These are phyloP conservation scores for Dimargaris cristalligena DNA, from an alignment of 192 early-diverging fungal species.

Conservation along the genomic window DNA sequence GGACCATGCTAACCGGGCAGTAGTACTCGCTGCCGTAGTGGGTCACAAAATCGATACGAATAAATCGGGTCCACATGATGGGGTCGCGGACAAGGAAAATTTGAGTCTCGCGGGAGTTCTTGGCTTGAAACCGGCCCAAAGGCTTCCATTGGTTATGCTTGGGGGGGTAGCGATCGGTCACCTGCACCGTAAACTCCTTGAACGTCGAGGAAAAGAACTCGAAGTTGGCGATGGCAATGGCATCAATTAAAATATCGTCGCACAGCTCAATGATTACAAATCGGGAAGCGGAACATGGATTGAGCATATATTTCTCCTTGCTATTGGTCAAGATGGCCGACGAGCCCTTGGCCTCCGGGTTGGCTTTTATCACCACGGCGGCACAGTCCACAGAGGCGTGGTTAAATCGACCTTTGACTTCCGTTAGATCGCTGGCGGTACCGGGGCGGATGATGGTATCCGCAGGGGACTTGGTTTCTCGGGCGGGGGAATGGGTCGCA, in stretches of 20 bases:
- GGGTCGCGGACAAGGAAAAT: slow-evolving; percentile 65
- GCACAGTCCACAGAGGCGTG: slow-evolving; percentile 91
- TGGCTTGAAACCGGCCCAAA: slow-evolving; percentile 68
- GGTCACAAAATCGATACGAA: slow-evolving; percentile 72
- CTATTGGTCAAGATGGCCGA: slow-evolving; percentile 69
- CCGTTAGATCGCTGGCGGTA: neutral
- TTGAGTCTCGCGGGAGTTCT: slow-evolving; percentile 76
- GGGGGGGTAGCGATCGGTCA: slow-evolving; percentile 62
- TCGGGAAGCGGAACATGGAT: slow-evolving; percentile 64
- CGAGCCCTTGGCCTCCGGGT: slow-evolving; percentile 67
- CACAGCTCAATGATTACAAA: slow-evolving; percentile 91
- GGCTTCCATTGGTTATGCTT: slow-evolving; percentile 55
- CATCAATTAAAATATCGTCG: slow-evolving; percentile 81
- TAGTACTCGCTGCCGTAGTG: slow-evolving; percentile 88
- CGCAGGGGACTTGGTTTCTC: too few species aligned
- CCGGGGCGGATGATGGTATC: slow-evolving; percentile 17
- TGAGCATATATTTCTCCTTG: slow-evolving; percentile 95
- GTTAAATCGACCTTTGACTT: slow-evolving; percentile 80
- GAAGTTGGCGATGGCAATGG: slow-evolving; percentile 79
- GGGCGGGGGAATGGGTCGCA: too few species aligned
- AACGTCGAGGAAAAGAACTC: slow-evolving; percentile 95
- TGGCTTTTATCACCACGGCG: slow-evolving; percentile 65
- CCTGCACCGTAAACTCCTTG: slow-evolving; percentile 67
- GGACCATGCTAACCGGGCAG: slow-evolving; percentile 76
- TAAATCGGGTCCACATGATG: slow-evolving; percentile 63